Base-by-base conservation (phyloP, 83 land plant genomes). In the Diphasiastrum complanatum region DNA sequence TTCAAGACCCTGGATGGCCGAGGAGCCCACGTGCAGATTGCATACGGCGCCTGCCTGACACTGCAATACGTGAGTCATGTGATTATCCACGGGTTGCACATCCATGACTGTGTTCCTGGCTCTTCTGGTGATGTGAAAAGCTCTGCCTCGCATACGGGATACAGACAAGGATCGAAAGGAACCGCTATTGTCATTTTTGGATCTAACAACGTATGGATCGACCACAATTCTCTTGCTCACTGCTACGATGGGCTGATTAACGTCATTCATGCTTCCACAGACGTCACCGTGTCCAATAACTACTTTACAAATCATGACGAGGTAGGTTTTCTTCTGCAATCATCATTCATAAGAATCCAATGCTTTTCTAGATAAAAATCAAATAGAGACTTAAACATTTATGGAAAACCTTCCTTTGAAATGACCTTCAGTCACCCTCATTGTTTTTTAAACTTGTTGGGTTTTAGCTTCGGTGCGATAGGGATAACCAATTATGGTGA, bases 1-100 rank as follows among this genome's bases (percentile, higher is more conserved):
- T 76, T 63, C 85, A 86, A 86, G 71, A 86, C 92, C 38, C 63
- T 86, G 45, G 92, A 86, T 47, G 92, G 89, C 35, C 66, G 92
- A 2, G 92, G 89, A 0, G 85, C 74, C 11, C 64, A 76, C 56
- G 83, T 86, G 2, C 92, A 86, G 55, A 79, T 86, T 29, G 78
- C 83, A 31, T 74, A 82, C 5, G 91, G 88, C n/a, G 78, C 92
- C 19, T 84, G 92, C 74, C 65, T 86, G 51, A 86, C 89, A 0
- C 54, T 84, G 0, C 89, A 86, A 58, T 76, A 67, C 29, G 81
- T 81, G 51, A 58, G 67, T 45, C 79, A 86, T 40, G 63, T 84
- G 24, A 86, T 86, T 35, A 76, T 86, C 30, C 92, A 86, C 43
- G 92, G 92, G 5, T 29, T 86, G 5, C 66, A 80, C 51, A 79